Evolutionary conservation across 441 rosid species (phyloP).

Genomic region (Erodium trifolium): DNA sequence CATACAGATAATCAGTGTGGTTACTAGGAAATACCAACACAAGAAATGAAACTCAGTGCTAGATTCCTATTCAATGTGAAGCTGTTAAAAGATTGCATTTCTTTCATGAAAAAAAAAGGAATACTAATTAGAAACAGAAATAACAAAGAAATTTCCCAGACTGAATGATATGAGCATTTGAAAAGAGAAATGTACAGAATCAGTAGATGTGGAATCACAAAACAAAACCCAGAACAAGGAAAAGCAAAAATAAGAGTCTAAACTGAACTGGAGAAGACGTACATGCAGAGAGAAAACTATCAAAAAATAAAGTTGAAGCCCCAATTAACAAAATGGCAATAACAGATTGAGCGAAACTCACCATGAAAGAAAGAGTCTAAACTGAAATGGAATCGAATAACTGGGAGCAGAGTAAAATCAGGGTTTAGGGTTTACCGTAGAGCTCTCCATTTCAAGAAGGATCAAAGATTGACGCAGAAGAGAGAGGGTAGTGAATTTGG

Average conservation of each 20-base stretch:
- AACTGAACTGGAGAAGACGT: background rate
- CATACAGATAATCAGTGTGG: slow-evolving; percentile 9
- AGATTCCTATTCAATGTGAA: no score
- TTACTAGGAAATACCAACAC: background rate
- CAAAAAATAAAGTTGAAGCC: background rate
- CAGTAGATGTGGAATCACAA: background rate
- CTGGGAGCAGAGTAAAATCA: background rate
- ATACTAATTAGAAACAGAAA: background rate
- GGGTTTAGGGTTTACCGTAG: slow-evolving; percentile 4
- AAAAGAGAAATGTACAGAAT: background rate
- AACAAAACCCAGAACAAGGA: background rate
- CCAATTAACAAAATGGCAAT: background rate
- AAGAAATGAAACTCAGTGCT: background rate
- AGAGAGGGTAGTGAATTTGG: background rate
- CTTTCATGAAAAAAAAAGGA: background rate
- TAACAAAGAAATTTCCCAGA: background rate
- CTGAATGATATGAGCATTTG: background rate
- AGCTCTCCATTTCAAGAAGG: background rate
- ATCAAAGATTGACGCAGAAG: background rate
- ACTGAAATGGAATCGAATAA: background rate
- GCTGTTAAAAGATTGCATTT: background rate
- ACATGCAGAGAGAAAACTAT: background rate
- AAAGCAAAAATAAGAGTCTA: background rate
- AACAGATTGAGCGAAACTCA: background rate
- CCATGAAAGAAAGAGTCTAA: background rate